Evolutionary conservation across 768 basidiomycete genomes (phyloP).

Genomic region (Naganishia friedmannii): DNA sequence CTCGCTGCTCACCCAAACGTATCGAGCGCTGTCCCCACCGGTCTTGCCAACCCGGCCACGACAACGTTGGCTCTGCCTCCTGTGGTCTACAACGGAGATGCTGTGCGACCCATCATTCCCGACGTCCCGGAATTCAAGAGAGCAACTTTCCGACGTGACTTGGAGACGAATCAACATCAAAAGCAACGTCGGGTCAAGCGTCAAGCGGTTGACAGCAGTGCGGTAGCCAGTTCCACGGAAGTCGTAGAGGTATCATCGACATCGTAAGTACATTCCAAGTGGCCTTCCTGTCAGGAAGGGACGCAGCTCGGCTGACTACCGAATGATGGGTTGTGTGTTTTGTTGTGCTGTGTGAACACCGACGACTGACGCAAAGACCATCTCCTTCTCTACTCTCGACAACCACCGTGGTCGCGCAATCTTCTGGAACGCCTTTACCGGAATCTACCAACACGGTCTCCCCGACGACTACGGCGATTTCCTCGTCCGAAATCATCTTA

Average conservation of each 20-base stretch:
- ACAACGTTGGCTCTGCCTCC: background rate
- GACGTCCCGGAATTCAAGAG: background rate
- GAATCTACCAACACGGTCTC: no score
- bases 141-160: background rate
- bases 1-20: background rate
- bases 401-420: background rate
- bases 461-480: no score
- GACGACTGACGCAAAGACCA: constrained; percentile 3
- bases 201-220: background rate
- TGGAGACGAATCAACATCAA: background rate
- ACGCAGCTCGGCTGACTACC: background rate
- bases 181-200: constrained; percentile 4
- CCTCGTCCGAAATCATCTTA: background rate
- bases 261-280: constrained; percentile 3
- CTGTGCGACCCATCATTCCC: background rate
- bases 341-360: background rate
- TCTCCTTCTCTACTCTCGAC: constrained; percentile 1
- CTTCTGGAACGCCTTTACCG: constrained; percentile 7
- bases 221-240: background rate
- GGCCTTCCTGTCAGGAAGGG: background rate
- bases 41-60: background rate
- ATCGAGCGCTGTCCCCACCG: background rate
- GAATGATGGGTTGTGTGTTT: background rate
- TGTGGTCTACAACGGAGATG: background rate
- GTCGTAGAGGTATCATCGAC: background rate